Conservation (phyloP, 371 early-diverging fungal genomes). For the Rhizopus delemar region DNA sequence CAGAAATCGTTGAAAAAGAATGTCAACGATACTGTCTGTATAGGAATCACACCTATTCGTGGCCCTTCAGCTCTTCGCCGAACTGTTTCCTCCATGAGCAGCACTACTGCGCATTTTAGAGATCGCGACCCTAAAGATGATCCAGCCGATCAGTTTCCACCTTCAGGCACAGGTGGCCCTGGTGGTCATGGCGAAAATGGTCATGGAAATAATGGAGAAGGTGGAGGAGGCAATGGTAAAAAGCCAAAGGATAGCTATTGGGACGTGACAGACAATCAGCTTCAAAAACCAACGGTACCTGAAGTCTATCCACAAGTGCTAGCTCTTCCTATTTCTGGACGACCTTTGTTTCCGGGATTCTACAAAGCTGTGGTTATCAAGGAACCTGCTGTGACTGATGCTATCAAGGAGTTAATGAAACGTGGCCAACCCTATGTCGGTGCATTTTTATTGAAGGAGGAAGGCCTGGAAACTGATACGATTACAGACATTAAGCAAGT, state of each 20-base stretch:
- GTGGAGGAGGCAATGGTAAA: slow-evolving; percentile 24
- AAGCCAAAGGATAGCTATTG: slow-evolving; percentile 22
- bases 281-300: slow-evolving; percentile 78
- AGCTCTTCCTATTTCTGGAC: slow-evolving; percentile 89
- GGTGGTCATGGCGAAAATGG: slow-evolving; percentile 33
- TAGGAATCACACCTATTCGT: slow-evolving; percentile 42
- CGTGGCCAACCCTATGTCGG: slow-evolving; percentile 94
- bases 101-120: slow-evolving; percentile 22
- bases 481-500: slow-evolving; percentile 77
- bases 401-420: slow-evolving; percentile 88
- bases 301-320: slow-evolving; percentile 89
- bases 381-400: slow-evolving; percentile 87
- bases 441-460: slow-evolving; percentile 90
- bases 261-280: slow-evolving; percentile 57
- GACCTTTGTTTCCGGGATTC: slow-evolving; percentile 95
- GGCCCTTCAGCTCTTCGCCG: slow-evolving; percentile 31
- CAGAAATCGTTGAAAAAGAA: slow-evolving; percentile 27
- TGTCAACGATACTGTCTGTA: slow-evolving; percentile 26
- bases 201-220: slow-evolving; percentile 23
- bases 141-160: slow-evolving; percentile 25
- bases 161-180: slow-evolving; percentile 17
- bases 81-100: slow-evolving; percentile 20
- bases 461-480: slow-evolving; percentile 81
- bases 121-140: slow-evolving; percentile 43
- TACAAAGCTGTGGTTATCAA: slow-evolving; percentile 96